Conservation (phyloP, 2,329 filamentous ascomycete species). For the Didymella exigua region DNA sequence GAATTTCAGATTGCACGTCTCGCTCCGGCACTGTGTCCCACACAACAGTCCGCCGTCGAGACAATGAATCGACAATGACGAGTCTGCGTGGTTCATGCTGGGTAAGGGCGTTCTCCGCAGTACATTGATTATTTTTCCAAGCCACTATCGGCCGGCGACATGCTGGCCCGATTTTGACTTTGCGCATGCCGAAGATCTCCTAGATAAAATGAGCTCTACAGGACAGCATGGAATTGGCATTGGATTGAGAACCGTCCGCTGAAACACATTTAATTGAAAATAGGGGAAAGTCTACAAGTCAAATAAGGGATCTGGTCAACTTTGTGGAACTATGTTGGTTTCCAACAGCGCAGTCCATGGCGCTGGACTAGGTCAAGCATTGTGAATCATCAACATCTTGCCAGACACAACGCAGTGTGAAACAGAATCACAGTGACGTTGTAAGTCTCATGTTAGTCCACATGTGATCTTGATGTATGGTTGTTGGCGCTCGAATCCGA, state of each 20-base stretch:
- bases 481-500: neutral
- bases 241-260: neutral
- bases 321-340: neutral
- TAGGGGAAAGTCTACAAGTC: neutral
- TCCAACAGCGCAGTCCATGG: neutral
- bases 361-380: neutral
- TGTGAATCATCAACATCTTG: neutral
- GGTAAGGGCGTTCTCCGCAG: neutral
- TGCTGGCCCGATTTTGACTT: neutral
- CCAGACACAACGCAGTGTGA: neutral
- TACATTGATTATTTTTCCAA: neutral
- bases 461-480: neutral
- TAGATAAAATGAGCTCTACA: neutral
- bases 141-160: neutral
- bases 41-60: neutral
- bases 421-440: neutral
- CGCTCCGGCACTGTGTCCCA: neutral
- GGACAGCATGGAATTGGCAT: neutral
- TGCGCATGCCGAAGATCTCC: neutral
- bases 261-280: neutral
- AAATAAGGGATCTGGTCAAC: neutral
- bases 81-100: neutral
- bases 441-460: neutral
- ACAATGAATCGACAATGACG: no score
- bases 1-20: neutral